Percentiles rank a stretch among this genome's conserved stretches.
These are phyloP conservation scores for Pseudisothecium myosuroides DNA, from an alignment of 225 moss, liverwort and hornwort genomes.

Conservation along the genomic window DNA sequence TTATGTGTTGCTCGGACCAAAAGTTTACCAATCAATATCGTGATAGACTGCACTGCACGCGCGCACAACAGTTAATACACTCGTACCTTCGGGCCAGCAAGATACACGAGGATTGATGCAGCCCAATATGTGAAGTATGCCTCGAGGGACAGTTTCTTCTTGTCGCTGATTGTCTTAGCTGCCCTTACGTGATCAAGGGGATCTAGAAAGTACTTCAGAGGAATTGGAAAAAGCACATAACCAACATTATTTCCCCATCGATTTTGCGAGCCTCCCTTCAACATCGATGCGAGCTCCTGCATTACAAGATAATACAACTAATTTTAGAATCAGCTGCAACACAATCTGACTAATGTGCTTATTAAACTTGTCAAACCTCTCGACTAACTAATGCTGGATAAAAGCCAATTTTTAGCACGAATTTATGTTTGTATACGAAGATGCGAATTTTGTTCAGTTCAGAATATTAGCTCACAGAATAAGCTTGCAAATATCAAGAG, in stretches of 20 bases:
- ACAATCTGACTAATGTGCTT: background rate
- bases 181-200: constrained; percentile 45
- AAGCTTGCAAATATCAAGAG: background rate
- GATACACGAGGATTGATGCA: constrained; percentile 35
- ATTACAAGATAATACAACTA: background rate
- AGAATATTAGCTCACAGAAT: background rate
- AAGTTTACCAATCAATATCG: background rate
- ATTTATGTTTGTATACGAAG: background rate
- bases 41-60: background rate
- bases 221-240: constrained; percentile 53
- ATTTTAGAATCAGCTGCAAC: background rate
- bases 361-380: background rate
- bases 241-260: constrained; percentile 91
- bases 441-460: background rate
- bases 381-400: background rate
- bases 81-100: constrained; percentile 50
- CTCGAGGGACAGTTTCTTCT: constrained; percentile 63
- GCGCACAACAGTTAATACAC: background rate
- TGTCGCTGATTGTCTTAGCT: constrained; percentile 29
- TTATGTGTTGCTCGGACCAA: background rate
- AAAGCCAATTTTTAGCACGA: background rate
- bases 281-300: constrained; percentile 77
- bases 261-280: constrained; percentile 67
- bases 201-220: constrained; percentile 38
- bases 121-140: constrained; percentile 62